A percentile compares a stretch with the other conserved stretches of the same genome.
phyloP scores from a whole-genome alignment of 2,329 filamentous ascomycete genomes.

The Helotiales sp. region DNA sequence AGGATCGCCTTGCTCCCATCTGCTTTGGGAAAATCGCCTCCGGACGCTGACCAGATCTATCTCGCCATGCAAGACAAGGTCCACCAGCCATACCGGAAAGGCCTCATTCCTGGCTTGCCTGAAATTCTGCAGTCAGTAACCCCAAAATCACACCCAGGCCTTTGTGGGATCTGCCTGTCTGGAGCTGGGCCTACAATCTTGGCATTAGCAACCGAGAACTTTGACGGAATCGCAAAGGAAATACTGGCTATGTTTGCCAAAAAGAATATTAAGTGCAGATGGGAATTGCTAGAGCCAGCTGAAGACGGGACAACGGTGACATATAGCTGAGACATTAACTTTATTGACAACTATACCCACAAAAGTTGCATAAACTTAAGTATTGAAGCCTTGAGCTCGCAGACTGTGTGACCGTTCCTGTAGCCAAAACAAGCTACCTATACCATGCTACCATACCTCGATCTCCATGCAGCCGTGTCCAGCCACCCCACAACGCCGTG shows the following conservation, averaged over 20 bases:
- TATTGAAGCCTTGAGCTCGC: neutral
- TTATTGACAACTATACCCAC: neutral
- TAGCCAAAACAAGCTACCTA: neutral
- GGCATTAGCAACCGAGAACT: constrained; percentile 86
- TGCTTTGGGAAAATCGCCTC: constrained; percentile 84
- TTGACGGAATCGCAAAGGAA: constrained; percentile 78
- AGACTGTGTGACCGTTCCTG: neutral
- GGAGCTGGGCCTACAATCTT: constrained; percentile 95
- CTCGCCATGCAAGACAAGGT: constrained; percentile 98
- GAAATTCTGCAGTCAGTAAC: constrained; percentile 92
- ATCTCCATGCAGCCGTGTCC: neutral
- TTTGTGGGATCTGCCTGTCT: constrained; percentile 91
- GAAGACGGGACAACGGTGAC: constrained; percentile 53
- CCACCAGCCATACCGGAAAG: constrained; percentile 93
- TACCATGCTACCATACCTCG: neutral
- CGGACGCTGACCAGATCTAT: constrained; percentile 91
- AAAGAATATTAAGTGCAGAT: constrained; percentile 76
- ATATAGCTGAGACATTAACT: constrained; percentile 25
- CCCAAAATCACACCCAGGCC: constrained; percentile 79
- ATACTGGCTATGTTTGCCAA: constrained; percentile 74
- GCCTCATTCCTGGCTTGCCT: constrained; percentile 85
- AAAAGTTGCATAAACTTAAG: neutral
- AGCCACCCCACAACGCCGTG: neutral
- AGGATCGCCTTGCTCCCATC: constrained; percentile 88
- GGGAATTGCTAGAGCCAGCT: constrained; percentile 86